phyloP scores from a whole-genome alignment of 1,284 basidiomycete genomes.

The Melampsora abietis-canadensis region DNA sequence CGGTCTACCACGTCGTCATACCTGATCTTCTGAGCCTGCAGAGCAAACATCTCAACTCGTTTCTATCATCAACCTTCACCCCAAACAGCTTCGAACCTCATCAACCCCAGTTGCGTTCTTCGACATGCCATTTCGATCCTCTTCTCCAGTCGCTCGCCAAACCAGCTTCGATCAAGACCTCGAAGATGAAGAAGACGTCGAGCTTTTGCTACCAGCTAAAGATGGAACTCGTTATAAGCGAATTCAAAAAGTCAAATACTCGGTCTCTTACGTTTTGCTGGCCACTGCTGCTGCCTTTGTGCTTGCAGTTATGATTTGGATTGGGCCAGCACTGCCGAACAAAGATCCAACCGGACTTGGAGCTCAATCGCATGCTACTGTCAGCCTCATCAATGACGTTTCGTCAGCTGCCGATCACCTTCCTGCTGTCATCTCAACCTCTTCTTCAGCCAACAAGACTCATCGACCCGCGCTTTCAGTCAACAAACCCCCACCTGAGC shows the following conservation, averaged over 20 bases:
- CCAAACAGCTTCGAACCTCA: too few relatives aligned
- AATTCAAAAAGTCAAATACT: constrained; percentile 33
- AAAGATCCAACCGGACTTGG: constrained; percentile 26
- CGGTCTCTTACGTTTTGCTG: constrained; percentile 21
- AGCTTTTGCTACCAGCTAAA: constrained; percentile 19
- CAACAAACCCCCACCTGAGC: constrained; percentile 1
- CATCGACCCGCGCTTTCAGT: constrained; percentile 17
- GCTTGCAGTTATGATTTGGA: constrained; percentile 30
- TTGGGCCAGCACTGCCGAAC: constrained; percentile 20
- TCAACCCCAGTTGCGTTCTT: neutral
- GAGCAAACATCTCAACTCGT: too few relatives aligned
- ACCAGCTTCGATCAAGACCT: constrained; percentile 4
- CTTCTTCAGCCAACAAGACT: neutral
- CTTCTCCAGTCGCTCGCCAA: neutral
- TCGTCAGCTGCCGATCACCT: neutral
- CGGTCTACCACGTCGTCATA: too few relatives aligned
- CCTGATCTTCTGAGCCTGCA: too few relatives aligned
- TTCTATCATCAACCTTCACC: too few relatives aligned
- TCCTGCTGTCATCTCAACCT: neutral
- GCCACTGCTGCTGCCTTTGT: constrained; percentile 26
- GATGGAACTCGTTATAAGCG: constrained; percentile 25
- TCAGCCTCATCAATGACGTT: constrained; percentile 7
- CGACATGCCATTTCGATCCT: neutral
- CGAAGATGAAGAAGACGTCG: constrained; percentile 28
- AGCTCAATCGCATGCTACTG: constrained; percentile 29